Percentiles rank a stretch among this genome's conserved stretches.
phyloP scores from a whole-genome alignment of 805 yeast genomes.

The Ogataea minuta region DNA sequence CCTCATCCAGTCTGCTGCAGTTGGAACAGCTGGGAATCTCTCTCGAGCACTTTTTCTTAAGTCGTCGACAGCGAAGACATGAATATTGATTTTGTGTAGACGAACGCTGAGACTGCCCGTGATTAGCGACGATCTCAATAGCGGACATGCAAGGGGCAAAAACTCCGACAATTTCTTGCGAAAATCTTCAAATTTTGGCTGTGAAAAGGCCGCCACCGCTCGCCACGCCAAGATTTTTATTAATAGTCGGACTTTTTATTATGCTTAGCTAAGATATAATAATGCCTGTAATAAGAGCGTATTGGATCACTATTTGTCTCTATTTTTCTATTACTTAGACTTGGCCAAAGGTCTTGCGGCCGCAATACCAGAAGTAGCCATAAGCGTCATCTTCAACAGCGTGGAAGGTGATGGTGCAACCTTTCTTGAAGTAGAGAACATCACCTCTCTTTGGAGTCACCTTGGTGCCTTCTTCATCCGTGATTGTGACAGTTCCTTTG shows the following conservation, averaged over 20 bases:
- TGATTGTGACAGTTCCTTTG: constrained; percentile 56
- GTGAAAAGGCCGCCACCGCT: constrained; percentile 2
- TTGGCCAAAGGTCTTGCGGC: constrained; percentile 39
- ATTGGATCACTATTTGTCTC: too few species aligned
- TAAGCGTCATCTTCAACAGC: constrained; percentile 46
- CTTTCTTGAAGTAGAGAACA: constrained; percentile 61
- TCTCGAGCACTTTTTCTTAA: constrained; percentile 50
- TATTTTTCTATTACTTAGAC: constrained; percentile 5
- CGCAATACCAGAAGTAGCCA: constrained; percentile 59
- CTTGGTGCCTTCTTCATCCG: constrained; percentile 61
- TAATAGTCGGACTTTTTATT: constrained; percentile 7
- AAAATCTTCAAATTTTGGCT: neutral
- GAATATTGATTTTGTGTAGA: constrained; percentile 28
- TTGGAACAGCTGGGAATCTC: constrained; percentile 43
- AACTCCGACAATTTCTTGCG: constrained; percentile 7
- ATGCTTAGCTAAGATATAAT: too few species aligned
- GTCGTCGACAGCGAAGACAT: constrained; percentile 46
- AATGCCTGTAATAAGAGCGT: too few species aligned
- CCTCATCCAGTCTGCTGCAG: constrained; percentile 38
- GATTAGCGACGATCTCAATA: neutral
- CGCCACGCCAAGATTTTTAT: constrained; percentile 4
- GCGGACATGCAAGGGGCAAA: constrained; percentile 4
- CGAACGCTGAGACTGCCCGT: neutral
- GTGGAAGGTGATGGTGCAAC: constrained; percentile 60
- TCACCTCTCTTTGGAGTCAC: constrained; percentile 62